Evolutionary conservation across 2,329 filamentous ascomycete species (phyloP), one percentile per base, ranked within the genome.

Genomic region (Colletotrichum viniferum): DNA sequence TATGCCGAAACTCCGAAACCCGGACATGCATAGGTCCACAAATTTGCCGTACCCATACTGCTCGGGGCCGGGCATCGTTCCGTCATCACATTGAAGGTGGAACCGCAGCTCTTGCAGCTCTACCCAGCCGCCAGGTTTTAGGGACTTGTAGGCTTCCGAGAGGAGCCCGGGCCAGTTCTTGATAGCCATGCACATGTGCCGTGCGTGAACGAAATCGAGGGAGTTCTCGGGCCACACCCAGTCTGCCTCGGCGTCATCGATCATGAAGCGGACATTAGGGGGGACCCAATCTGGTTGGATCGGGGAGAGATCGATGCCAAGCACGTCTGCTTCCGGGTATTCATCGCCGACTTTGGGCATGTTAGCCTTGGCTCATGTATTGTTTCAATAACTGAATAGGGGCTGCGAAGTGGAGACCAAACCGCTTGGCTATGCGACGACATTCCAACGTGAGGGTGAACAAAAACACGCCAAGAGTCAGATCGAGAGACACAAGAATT

Each of bases 11-110:
- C 85, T 87, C 55, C 86, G 86, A 18, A 89, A 80, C 0, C 87
- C 87, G 16, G 83, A 81, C 16, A 84, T 73, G 48, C 87, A 84
- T 10, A 92, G 85, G 58, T 92, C 88, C 6, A 89, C 86, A 76
- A 92, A 92, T 0, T 90, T 90, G 3, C 86, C 89, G 34, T 87
- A 85, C 43, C 84, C 79, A 76, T 86, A 86, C 32, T 77, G 76
- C n/a, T 80, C 81, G 1, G 83, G 83, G 4, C 87, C 87, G 2
- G 84, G 82, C 12, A 85, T 76, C 10, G 79, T 82, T 34, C 81
- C 77, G 68, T 86, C 84, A 61, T 86, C 85, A 64, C 80, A 81
- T 63, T 83, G 82, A 8, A 84, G 80, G 55, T 82, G 80, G 55
- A 85, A 85, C 21, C 86, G 84, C 12, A 86, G 82, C 21, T 88